A percentile compares a stretch with the other conserved stretches of the same genome.
Conservation (phyloP, 1,139 yeast species). For the Zygoascus meyerae region DNA sequence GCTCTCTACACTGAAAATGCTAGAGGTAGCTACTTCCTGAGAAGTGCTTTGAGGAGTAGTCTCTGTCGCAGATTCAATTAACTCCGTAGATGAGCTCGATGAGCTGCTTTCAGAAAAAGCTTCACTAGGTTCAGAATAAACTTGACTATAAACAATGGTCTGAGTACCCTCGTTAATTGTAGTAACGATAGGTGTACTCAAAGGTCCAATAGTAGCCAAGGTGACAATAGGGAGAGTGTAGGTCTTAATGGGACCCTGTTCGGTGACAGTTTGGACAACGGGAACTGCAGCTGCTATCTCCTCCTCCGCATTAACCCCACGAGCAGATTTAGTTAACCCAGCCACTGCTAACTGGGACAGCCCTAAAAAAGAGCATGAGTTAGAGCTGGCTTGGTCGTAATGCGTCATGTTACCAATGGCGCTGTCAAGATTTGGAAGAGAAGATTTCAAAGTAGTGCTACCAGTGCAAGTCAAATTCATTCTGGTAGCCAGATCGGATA, state of each 20-base stretch:
- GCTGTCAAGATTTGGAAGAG: not conserved
- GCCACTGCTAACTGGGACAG: conserved; percentile 2
- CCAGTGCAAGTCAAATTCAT: conserved; percentile 3
- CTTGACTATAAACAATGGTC: conserved; percentile 5
- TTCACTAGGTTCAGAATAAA: not conserved
- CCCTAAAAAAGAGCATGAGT: conserved; percentile 1
- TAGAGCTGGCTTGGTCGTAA: conserved; percentile 1
- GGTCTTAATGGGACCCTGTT: conserved; percentile 3
- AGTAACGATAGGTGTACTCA: conserved; percentile 3
- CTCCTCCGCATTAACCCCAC: not conserved
- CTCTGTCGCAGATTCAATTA: no score
- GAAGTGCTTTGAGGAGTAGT: no score
- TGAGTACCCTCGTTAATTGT: conserved; percentile 3
- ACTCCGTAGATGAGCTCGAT: not conserved
- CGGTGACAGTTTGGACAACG: conserved; percentile 1
- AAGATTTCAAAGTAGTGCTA: not conserved
- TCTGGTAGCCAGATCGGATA: not conserved
- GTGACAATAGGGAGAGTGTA: conserved; percentile 3
- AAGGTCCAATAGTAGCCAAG: conserved; percentile 1
- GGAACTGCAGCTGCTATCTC: conserved; percentile 6
- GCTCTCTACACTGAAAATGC: no score
- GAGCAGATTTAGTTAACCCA: not conserved
- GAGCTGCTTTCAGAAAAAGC: not conserved
- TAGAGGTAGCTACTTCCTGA: no score
- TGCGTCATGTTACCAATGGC: not conserved